Base-by-base conservation (phyloP, 768 basidiomycete species). In the Agaricus bisporus region DNA sequence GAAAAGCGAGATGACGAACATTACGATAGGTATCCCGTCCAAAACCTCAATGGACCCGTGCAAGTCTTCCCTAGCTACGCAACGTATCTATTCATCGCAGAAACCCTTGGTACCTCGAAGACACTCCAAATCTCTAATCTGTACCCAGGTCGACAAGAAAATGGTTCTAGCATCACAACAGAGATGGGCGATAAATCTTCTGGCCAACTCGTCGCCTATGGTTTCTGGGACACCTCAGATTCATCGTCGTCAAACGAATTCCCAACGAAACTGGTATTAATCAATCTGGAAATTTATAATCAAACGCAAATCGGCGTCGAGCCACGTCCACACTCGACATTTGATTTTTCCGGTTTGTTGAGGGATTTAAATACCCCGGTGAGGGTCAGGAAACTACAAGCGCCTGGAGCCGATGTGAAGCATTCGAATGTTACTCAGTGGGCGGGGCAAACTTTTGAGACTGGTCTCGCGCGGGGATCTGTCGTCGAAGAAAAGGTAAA, bases 61-160 rank as follows among this genome's bases (percentile, higher is more conserved):
- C 70, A 77, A 62, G 78, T 79, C 5, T 77, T 80, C 64, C 79
- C 78, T 1, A 70, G 76, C n/a, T 80, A 80, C 51, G 72, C 70
- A 4, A 68, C 78, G n/a, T 78, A 79, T 53, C 63, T 80, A 10
- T 79, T 79, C 56, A 65, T 80, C 49, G 63, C 73, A 12, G 79
- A 81, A 56, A 66, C 77, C 2, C 66, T 80, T 17, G 76, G 73
- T 1, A 61, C 62, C 28, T 80, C 78, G 3, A 73, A 67, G 26
- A 66, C 71, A 8, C 64, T 76, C 10, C 72, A 66, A 32, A 72
- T 78, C 11, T 65, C 76, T 25, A 80, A 79, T 58, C 65, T 81
- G 11, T 81, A 72, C 55, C 79, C 77, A 2, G 78, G 77, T 11
- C 66, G 77, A 57, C 77, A 80, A 59, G 60, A 64, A 25, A 79